Evolutionary conservation across 2,329 filamentous ascomycete species (phyloP).

Genomic region (Sarocladium brachiariae): DNA sequence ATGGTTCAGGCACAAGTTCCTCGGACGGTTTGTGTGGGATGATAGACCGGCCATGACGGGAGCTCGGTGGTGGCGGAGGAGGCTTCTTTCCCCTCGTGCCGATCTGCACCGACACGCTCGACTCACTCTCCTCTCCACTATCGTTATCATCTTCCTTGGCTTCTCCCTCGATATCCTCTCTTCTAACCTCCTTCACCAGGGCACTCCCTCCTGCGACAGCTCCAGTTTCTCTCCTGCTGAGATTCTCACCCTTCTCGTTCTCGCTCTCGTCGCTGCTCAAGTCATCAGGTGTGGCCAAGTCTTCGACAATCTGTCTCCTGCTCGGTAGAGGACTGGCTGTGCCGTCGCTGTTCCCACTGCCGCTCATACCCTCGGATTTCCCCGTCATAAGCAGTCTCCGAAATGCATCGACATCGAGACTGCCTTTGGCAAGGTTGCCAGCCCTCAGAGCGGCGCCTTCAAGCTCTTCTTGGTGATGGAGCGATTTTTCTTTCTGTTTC

Average conservation of each 20-base stretch:
- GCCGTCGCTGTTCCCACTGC: slow-evolving; percentile 3
- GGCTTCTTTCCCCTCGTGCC: slow-evolving; percentile 48
- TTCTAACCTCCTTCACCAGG: background rate
- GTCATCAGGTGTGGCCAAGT: background rate
- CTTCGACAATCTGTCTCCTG: slow-evolving; percentile 1
- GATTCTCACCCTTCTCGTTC: background rate
- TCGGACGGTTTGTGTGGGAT: slow-evolving; percentile 31
- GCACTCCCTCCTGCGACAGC: background rate
- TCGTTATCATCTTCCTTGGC: slow-evolving; percentile 13
- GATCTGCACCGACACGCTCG: slow-evolving; percentile 20
- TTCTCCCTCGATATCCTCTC: slow-evolving; percentile 4
- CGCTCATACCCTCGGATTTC: slow-evolving; percentile 33
- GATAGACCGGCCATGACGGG: slow-evolving; percentile 71
- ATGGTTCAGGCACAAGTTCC: slow-evolving; percentile 43
- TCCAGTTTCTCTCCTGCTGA: background rate
- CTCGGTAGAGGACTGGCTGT: slow-evolving; percentile 3
- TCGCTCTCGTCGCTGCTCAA: background rate
- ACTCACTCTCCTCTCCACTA: slow-evolving; percentile 20
- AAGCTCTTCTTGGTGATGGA: slow-evolving; percentile 19
- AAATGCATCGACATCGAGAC: slow-evolving; percentile 73
- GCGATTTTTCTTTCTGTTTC: slow-evolving; percentile 21
- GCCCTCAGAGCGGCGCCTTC: slow-evolving; percentile 26
- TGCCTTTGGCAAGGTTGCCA: slow-evolving; percentile 29
- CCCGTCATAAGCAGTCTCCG: slow-evolving; percentile 70
- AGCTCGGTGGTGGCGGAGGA: slow-evolving; percentile 66